Evolutionary conservation across 805 yeast genomes (phyloP).

Genomic region (Sugiyamaella lignohabitans): DNA sequence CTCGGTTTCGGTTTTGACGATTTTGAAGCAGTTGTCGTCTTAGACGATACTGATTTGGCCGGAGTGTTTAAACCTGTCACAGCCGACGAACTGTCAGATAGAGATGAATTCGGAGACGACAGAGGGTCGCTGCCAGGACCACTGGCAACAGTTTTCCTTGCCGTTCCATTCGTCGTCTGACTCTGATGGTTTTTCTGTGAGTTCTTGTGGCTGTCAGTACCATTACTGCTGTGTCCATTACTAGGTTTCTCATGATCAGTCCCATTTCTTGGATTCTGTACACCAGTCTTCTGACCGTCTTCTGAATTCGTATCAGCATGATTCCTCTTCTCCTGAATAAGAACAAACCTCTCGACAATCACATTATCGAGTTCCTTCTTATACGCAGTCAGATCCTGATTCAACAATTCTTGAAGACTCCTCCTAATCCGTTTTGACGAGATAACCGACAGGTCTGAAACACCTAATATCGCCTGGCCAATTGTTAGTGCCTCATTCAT

Average conservation of each 20-base stretch:
- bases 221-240: too few species aligned
- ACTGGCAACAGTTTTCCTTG: not conserved
- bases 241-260: not conserved
- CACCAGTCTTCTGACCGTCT: too few species aligned
- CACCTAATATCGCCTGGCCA: constrained; percentile 59
- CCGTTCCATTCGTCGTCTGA: not conserved
- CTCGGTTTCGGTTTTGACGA: not conserved
- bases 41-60: constrained; percentile 4
- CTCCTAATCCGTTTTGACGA: constrained; percentile 65
- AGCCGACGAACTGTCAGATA: not conserved
- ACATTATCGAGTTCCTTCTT: constrained; percentile 53
- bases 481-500: not conserved
- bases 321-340: constrained; percentile 33
- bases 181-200: not conserved
- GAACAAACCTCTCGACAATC: constrained; percentile 52
- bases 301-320: not conserved
- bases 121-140: not conserved
- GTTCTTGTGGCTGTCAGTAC: too few species aligned
- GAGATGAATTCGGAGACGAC: not conserved
- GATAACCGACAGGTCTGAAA: constrained; percentile 60
- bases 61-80: not conserved
- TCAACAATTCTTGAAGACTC: constrained; percentile 66
- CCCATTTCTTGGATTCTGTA: too few species aligned
- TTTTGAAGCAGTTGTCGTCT: constrained; percentile 26
- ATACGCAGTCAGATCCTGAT: constrained; percentile 43